phyloP scores from a whole-genome alignment of 1,284 basidiomycete species.

The Fistulina hepatica region DNA sequence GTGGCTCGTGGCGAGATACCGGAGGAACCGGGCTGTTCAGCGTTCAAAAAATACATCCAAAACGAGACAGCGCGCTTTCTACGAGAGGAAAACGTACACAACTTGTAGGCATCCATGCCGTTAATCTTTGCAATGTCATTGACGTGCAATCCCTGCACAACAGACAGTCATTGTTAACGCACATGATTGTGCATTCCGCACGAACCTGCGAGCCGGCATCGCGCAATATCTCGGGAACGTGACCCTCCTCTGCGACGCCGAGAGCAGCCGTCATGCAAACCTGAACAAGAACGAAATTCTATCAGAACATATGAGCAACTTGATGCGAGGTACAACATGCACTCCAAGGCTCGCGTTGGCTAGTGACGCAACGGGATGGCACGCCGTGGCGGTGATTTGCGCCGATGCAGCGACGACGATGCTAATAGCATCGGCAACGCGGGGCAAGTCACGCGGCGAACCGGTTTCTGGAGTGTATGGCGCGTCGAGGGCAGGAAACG shows the following conservation, averaged over 20 bases:
- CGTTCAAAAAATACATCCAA: not conserved
- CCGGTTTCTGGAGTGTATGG: conserved; percentile 23
- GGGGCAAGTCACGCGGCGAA: conserved; percentile 20
- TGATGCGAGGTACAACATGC: no score
- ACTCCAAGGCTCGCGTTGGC: no score
- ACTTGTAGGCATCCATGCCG: conserved; percentile 21
- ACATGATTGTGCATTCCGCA: no score
- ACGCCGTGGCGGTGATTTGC: conserved; percentile 29
- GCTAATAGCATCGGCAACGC: conserved; percentile 22
- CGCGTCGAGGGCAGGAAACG: conserved; percentile 20
- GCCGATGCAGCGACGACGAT: conserved; percentile 26
- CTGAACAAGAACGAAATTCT: no score
- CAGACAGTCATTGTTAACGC: no score
- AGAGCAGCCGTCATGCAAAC: conserved; percentile 18
- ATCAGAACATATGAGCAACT: no score
- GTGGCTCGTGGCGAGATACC: conserved; percentile 31
- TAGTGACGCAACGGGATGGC: no score
- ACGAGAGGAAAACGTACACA: conserved; percentile 19
- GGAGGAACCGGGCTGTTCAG: conserved; percentile 26
- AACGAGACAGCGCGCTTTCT: no score
- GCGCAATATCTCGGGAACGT: conserved; percentile 28
- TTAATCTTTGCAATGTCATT: conserved; percentile 24
- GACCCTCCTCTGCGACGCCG: conserved; percentile 20
- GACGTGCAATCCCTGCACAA: conserved; percentile 25
- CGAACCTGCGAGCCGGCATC: no score